Percentiles rank a stretch among this genome's conserved stretches.
Evolutionary conservation across 1,284 basidiomycete species (phyloP).

Genomic region (Moesziomyces globuligerus): DNA sequence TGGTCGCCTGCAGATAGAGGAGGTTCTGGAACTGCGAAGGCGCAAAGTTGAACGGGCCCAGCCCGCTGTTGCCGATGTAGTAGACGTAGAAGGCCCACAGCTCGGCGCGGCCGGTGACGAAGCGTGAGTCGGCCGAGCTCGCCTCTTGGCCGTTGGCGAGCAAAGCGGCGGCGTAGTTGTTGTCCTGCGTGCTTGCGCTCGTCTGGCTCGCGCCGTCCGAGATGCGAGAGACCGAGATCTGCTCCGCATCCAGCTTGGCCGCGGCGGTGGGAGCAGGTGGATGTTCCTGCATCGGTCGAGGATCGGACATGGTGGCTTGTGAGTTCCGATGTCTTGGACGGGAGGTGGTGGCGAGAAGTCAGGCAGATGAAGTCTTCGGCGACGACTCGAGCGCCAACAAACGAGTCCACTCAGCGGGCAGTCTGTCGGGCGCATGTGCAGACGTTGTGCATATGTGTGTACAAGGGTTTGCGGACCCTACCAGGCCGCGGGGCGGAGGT

Average conservation of each 20-base stretch:
- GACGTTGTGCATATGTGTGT: too few species aligned
- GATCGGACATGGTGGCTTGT: not conserved
- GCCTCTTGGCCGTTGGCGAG: conserved; percentile 19
- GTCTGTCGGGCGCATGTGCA: not conserved
- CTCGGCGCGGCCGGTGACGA: conserved; percentile 21
- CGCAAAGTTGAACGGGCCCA: conserved; percentile 75
- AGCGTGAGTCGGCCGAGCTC: conserved; percentile 15
- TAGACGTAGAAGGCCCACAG: conserved; percentile 79
- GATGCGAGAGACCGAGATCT: conserved; percentile 8
- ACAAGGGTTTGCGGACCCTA: too few species aligned
- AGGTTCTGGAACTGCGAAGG: conserved; percentile 81
- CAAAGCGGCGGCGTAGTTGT: conserved; percentile 13
- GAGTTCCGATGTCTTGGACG: not conserved
- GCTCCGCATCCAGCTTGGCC: conserved; percentile 2
- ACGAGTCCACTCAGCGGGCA: too few species aligned
- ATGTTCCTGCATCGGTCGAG: not conserved
- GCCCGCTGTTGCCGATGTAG: conserved; percentile 78
- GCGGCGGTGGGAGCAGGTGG: not conserved
- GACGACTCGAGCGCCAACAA: too few species aligned
- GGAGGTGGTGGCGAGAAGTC: conserved; percentile 1
- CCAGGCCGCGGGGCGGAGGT: too few species aligned
- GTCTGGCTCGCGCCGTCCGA: conserved; percentile 8
- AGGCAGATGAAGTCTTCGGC: not conserved
- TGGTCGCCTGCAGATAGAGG: conserved; percentile 71
- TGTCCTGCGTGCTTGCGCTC: conserved; percentile 1